Percentiles rank a stretch among this genome's conserved stretches.
Evolutionary conservation across 1,284 basidiomycete genomes (phyloP).

Genomic region (Coniferiporia sulphurascens): DNA sequence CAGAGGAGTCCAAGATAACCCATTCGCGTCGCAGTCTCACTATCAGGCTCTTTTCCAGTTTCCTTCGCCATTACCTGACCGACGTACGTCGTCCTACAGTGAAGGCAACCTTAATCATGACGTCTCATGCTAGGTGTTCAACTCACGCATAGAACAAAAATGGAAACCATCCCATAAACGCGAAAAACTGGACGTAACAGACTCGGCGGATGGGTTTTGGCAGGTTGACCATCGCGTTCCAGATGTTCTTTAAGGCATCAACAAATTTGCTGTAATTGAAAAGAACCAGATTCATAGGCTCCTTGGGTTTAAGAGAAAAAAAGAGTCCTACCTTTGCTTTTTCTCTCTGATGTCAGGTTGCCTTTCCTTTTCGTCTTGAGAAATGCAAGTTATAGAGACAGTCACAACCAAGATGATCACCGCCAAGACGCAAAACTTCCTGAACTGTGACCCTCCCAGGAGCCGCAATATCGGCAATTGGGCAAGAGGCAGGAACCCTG

Average conservation of each 20-base stretch:
- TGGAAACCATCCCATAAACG: slow-evolving; percentile 95
- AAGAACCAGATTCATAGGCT: slow-evolving; percentile 15
- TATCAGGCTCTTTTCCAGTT: slow-evolving; percentile 63
- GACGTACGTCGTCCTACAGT: slow-evolving; percentile 77
- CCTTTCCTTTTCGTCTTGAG: slow-evolving; percentile 71
- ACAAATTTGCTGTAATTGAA: slow-evolving; percentile 39
- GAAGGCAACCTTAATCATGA: slow-evolving; percentile 5
- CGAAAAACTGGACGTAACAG: slow-evolving; percentile 87
- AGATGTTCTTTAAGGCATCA: slow-evolving; percentile 75
- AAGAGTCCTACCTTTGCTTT: slow-evolving; percentile 40
- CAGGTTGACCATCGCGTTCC: slow-evolving; percentile 64
- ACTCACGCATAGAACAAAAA: slow-evolving; percentile 88
- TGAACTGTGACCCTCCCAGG: slow-evolving; percentile 92
- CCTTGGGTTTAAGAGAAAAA: slow-evolving; percentile 8
- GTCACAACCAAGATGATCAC: slow-evolving; percentile 76
- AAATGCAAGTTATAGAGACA: slow-evolving; percentile 84
- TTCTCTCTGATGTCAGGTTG: slow-evolving; percentile 34
- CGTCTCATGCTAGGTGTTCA: slow-evolving; percentile 5
- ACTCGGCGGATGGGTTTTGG: slow-evolving; percentile 83
- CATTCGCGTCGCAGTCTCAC: slow-evolving; percentile 76
- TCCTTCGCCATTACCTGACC: slow-evolving; percentile 88
- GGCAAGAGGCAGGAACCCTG: slow-evolving; percentile 83
- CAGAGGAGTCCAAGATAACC: slow-evolving; percentile 89
- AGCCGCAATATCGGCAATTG: slow-evolving; percentile 69
- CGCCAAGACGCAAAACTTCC: slow-evolving; percentile 89